Base-by-base conservation (phyloP, 495 filamentous ascomycete genomes). In the Thermochaetoides thermophila region DNA sequence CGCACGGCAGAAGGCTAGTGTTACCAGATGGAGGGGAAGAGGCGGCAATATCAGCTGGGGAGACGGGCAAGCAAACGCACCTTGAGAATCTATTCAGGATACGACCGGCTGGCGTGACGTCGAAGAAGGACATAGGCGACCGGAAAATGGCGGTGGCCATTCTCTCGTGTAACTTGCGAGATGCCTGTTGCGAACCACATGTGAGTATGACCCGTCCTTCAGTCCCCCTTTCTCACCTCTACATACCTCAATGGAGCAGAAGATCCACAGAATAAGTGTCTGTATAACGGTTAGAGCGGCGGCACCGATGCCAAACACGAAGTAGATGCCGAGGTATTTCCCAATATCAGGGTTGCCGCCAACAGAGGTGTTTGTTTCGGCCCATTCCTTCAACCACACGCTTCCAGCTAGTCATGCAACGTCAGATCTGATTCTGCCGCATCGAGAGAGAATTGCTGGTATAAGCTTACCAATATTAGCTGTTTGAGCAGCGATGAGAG, bases 71-170 rank as follows among this genome's bases (percentile, higher is more conserved):
- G 20, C 6, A 34, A 23, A 60, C 70, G 41, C 52, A 79, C 75
- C 79, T 92, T 3, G 87, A 96, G 52, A 99, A 99, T 29, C 91
- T 69, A 50, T 99, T 99, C 25, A 99, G 65, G 45, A 99, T 95
- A 13, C 91, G 75, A 12, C 91, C 91, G 35, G 86, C 84, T n/a
- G 89, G 89, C 2, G 89, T 99, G 8, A 87, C 94, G 55, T 99
- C 91, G 44, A 99, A 99, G 58, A 99, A 99, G 45, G 72, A 84
- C 91, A 99, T 99, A 16, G 91, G 91, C 11, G 84, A 89, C 49
- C 89, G 75, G 66, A 99, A 99, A 45, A 96, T 96, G 5, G 91
- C 84, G 44, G 80, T 85, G 27, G 91, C 91, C 91, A 99, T 99
- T 37, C 83, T 74, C 59, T 99, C 87, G 53, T 99, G 91, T 17